These are phyloP conservation scores for Solanum hybrid DNA, from an alignment of 305 asterid species.

Conservation along the genomic window DNA sequence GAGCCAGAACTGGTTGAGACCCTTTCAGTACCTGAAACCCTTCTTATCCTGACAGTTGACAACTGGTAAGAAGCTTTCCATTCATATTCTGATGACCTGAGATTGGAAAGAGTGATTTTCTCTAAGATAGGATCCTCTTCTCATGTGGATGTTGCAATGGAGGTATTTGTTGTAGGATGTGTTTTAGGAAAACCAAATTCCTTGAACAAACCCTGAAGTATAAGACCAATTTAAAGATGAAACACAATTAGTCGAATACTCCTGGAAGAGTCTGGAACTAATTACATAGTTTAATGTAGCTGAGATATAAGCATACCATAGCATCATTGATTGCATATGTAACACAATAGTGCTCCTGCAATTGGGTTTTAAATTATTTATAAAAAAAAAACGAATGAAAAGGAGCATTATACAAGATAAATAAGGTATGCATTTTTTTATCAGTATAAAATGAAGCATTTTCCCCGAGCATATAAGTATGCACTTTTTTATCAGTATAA, in stretches of 20 bases:
- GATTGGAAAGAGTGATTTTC: background rate
- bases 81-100: background rate
- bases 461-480: background rate
- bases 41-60: background rate
- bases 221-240: background rate
- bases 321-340: slow-evolving; percentile 76
- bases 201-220: slow-evolving; percentile 54
- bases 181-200: slow-evolving; percentile 51
- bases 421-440: background rate
- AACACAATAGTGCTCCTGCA: slow-evolving; percentile 97
- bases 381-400: background rate
- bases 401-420: background rate
- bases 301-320: slow-evolving; percentile 34
- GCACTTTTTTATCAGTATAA: background rate
- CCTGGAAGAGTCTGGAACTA: background rate
- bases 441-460: background rate
- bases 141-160: slow-evolving; percentile 10
- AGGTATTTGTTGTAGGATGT: slow-evolving; percentile 9
- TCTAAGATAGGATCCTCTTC: background rate
- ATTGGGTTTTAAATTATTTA: slow-evolving; percentile 5
- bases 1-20: slow-evolving; percentile 3
- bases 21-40: background rate
- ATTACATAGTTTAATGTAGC: background rate
- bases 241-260: background rate
- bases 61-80: background rate